Evolutionary conservation across 1,284 basidiomycete species (phyloP).

Genomic region (Takashimella tepidaria): DNA sequence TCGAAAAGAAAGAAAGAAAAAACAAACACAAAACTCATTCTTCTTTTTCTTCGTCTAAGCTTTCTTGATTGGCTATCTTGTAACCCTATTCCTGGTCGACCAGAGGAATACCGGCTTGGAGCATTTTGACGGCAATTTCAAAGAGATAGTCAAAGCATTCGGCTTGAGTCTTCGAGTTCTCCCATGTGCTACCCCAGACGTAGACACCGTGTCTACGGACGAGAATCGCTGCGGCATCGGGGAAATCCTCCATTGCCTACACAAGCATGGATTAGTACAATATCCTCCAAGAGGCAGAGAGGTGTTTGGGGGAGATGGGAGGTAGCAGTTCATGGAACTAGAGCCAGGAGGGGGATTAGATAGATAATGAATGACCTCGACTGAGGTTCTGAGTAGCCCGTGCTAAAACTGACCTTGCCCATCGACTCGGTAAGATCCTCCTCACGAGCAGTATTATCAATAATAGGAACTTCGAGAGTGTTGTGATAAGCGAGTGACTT

Average conservation of each 20-base stretch:
- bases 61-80: no score
- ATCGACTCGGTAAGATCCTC: constrained; percentile 80
- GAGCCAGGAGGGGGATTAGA: no score
- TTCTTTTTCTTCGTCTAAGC: no score
- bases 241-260: constrained; percentile 69
- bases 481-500: constrained; percentile 70
- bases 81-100: constrained; percentile 34
- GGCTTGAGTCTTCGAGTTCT: constrained; percentile 81
- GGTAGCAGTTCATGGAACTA: no score
- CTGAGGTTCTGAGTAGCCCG: no score
- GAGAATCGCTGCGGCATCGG: constrained; percentile 70
- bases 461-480: constrained; percentile 78
- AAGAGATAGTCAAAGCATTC: constrained; percentile 85
- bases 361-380: no score
- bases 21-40: no score
- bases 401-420: constrained; percentile 54
- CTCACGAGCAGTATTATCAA: constrained; percentile 80
- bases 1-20: no score
- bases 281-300: no score
- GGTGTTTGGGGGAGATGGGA: no score
- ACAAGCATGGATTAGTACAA: no score
- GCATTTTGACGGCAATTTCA: constrained; percentile 58
- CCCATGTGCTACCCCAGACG: constrained; percentile 78
- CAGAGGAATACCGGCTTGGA: constrained; percentile 36
- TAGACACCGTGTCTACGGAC: constrained; percentile 78